Evolutionary conservation across 768 basidiomycete species (phyloP), one percentile per base, ranked within the genome.

Genomic region (Pholiota microspora): DNA sequence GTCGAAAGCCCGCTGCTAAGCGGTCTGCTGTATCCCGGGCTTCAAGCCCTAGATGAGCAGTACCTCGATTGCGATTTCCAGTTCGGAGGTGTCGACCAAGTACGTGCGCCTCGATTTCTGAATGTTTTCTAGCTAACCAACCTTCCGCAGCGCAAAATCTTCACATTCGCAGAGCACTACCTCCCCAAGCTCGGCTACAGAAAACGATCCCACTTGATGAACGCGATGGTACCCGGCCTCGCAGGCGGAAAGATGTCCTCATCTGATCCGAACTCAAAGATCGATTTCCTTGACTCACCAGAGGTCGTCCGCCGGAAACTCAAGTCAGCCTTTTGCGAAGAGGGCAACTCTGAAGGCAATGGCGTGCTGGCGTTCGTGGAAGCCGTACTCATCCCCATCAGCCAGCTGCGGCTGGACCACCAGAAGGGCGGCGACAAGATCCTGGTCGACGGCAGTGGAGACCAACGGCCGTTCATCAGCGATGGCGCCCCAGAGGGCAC

Each of bases 121-220:
- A 7, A 32, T 23, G 1, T 28, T 29, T 18, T 31, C 23, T 16
- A 21, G 15, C 32, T 32, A 21, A 10, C 40, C 42, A 6, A 38
- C 21, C 38, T 29, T 46, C 27, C 21, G n/a, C 45, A 96, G 93
- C 86, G 96, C 55, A 98, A 98, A 76, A 98, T 98, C 66, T 99
- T 99, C 73, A 98, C 94, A 16, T 96, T 96, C 64, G 95, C 97
- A 6, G 95, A 98, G 68, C 82, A 89, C 63, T 95, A 94, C 81
- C 88, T 99, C 49, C 97, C 97, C 3, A 80, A 84, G 58, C 80
- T 98, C 28, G 97, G 96, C 31, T 98, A 98, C 75, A 73, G 76
- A 49, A 98, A 97, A 71, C 92, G 96, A 29, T 91, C 95, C 0
- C 97, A 99, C 69, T 78, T 99, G 42, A 99, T 99, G 97, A 99